These are phyloP conservation scores for Dictyostelium brefeldianum DNA, from an alignment of 78 protist species.

Conservation along the genomic window DNA sequence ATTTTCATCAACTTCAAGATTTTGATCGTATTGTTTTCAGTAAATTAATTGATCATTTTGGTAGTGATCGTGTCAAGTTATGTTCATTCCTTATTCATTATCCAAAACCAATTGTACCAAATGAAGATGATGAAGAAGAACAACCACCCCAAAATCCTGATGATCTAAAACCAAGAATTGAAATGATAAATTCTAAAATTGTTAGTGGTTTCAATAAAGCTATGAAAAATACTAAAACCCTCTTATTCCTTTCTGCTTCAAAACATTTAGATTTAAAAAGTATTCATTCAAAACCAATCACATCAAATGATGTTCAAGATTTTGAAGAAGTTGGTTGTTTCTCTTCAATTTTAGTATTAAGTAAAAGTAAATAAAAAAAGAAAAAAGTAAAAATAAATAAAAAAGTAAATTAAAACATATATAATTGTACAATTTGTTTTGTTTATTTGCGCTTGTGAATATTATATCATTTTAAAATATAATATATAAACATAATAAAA, in stretches of 20 bases:
- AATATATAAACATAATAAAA: no score
- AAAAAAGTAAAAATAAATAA: neutral
- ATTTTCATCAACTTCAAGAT: conserved; percentile 13
- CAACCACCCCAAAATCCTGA: conserved; percentile 7
- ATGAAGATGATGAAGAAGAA: neutral
- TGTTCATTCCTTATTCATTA: neutral
- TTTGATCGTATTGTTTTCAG: neutral
- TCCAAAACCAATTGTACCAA: neutral
- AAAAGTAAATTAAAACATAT: no score
- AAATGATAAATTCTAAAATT: neutral
- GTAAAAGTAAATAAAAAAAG: neutral
- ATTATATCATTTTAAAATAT: no score
- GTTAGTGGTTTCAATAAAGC: neutral
- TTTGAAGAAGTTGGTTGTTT: conserved; percentile 15
- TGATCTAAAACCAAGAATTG: conserved; percentile 14
- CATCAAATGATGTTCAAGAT: neutral
- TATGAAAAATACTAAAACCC: neutral
- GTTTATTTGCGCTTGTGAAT: no score
- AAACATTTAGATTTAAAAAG: conserved; percentile 3
- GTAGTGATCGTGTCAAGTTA: neutral
- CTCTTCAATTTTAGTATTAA: neutral
- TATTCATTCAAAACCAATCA: conserved; percentile 6
- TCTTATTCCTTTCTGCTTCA: neutral
- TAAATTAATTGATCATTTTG: neutral
- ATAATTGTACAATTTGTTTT: no score